phyloP scores from a whole-genome alignment of 2,329 filamentous ascomycete species.

The Fusarium pseudonygamai region DNA sequence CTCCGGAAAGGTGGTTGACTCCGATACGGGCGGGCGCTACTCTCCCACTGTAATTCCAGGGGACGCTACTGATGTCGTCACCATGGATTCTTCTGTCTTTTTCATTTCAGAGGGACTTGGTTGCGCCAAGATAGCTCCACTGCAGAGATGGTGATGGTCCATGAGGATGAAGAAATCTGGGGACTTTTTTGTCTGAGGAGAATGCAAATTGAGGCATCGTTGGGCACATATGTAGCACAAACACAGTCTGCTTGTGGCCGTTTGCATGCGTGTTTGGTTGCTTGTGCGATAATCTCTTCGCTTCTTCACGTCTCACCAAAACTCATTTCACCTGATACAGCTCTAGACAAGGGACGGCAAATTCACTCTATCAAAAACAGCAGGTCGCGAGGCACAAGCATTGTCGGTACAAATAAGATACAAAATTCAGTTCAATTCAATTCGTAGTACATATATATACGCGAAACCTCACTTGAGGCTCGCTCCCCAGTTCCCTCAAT shows the following conservation, averaged over 20 bases:
- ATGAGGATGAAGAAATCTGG: conserved; percentile 5
- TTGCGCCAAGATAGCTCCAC: conserved; percentile 29
- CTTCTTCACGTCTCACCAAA: conserved; percentile 25
- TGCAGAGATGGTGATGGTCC: conserved; percentile 16
- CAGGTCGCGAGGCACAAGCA: background rate
- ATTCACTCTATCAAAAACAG: background rate
- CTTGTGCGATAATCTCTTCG: background rate
- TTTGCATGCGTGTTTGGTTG: background rate
- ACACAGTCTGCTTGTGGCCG: background rate
- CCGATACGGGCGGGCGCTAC: conserved; percentile 23
- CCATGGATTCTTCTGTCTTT: conserved; percentile 4
- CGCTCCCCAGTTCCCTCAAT: background rate
- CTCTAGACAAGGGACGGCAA: background rate
- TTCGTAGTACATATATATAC: background rate
- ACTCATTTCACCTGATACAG: conserved; percentile 27
- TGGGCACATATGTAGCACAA: background rate
- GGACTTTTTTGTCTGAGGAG: background rate
- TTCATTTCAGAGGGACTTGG: conserved; percentile 21
- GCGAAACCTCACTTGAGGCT: conserved; percentile 10
- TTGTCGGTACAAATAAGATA: background rate
- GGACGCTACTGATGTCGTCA: conserved; percentile 39
- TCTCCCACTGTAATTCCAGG: conserved; percentile 33
- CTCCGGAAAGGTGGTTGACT: conserved; percentile 27
- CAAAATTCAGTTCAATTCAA: background rate
- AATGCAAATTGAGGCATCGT: background rate